These are phyloP conservation scores for Chalciporus sphaerocephalus DNA, from an alignment of 768 basidiomycete species.

Conservation along the genomic window DNA sequence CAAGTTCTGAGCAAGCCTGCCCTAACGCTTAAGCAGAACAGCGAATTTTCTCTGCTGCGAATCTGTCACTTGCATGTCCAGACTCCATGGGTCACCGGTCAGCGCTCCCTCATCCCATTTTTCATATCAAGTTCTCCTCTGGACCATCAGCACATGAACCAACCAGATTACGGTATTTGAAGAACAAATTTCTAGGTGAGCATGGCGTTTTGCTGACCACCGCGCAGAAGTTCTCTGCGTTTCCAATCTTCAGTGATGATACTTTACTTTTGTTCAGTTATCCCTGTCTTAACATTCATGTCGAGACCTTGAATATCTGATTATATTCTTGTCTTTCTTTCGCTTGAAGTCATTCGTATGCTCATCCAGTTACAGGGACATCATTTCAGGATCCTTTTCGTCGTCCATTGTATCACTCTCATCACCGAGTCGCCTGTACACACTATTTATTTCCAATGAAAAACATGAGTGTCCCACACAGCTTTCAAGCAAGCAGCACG, in stretches of 20 bases:
- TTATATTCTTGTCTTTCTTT: neutral
- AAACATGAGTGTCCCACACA: neutral
- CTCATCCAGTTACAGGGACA: neutral
- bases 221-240: neutral
- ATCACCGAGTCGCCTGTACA: neutral
- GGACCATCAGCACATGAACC: too few species aligned
- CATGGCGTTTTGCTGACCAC: neutral
- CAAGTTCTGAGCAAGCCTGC: neutral
- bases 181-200: neutral
- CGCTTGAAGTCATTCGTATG: neutral
- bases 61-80: too few species aligned
- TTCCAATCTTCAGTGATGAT: constrained; percentile 17
- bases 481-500: constrained; percentile 1
- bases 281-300: constrained; percentile 30
- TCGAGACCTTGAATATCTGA: constrained; percentile 20
- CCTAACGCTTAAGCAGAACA: neutral
- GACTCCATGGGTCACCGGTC: too few species aligned
- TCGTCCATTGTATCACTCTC: neutral
- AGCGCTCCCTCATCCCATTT: neutral
- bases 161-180: too few species aligned
- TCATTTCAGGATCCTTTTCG: neutral
- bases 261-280: constrained; percentile 22
- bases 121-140: too few species aligned
- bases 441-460: constrained; percentile 1
- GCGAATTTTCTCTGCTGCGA: too few species aligned